Percentiles rank a stretch among this genome's conserved stretches.
Conservation (phyloP, 257 asterid genomes). For the Solanum sejunctum region DNA sequence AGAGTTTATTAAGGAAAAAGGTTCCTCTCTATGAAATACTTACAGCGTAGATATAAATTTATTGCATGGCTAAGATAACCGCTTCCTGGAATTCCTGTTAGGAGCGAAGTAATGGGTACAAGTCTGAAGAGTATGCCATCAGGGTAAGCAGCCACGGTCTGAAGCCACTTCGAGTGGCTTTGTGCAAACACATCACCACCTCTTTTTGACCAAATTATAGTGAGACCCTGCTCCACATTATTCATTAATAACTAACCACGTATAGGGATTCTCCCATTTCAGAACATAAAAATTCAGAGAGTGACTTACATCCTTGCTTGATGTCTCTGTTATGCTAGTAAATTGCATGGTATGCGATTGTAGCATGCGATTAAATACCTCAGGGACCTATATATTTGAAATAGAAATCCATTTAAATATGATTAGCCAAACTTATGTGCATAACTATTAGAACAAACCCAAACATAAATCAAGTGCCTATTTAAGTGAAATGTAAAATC, state of each 20-base stretch:
- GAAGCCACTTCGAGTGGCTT: conserved; percentile 98
- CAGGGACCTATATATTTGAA: conserved; percentile 57
- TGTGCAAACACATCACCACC: conserved; percentile 97
- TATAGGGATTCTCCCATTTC: conserved; percentile 1
- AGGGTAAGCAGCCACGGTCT: conserved; percentile 81
- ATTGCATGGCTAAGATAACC: conserved; percentile 99
- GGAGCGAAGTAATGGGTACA: conserved; percentile 87
- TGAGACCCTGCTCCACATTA: conserved; percentile 60
- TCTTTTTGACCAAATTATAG: conserved; percentile 96
- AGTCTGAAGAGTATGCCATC: conserved; percentile 86
- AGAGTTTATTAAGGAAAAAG: neutral
- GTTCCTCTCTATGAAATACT: conserved; percentile 4
- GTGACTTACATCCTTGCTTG: conserved; percentile 85
- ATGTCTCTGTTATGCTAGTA: conserved; percentile 87
- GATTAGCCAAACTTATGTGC: neutral
- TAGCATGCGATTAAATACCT: conserved; percentile 85
- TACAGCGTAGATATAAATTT: conserved; percentile 85
- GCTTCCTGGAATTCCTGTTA: conserved; percentile 95
- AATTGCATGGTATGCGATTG: conserved; percentile 90
- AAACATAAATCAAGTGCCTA: neutral
- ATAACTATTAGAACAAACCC: conserved; percentile 2
- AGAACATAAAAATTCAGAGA: neutral
- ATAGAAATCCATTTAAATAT: neutral
- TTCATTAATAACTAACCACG: conserved; percentile 4
- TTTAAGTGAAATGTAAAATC: neutral